A percentile compares a stretch with the other conserved stretches of the same genome.
These are phyloP conservation scores for Begonia loranthoides DNA, from an alignment of 306 rosid genomes.

Conservation along the genomic window DNA sequence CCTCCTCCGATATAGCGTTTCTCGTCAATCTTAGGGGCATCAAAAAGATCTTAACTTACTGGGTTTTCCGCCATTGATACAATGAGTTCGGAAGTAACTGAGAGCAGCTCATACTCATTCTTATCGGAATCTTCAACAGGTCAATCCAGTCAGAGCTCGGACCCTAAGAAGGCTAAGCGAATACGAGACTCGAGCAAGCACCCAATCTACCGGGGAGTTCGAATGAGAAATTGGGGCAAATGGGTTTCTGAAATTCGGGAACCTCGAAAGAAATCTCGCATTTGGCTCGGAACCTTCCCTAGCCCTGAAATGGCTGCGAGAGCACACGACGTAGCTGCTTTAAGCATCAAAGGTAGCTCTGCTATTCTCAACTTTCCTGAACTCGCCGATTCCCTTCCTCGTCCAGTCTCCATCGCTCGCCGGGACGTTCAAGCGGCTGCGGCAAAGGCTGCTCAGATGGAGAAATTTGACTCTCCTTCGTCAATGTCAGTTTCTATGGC, in stretches of 20 bases:
- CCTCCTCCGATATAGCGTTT: neutral
- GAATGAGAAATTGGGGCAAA: conserved; percentile 60
- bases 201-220: conserved; percentile 41
- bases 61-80: conserved; percentile 8
- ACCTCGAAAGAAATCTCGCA: conserved; percentile 60
- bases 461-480: conserved; percentile 4
- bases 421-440: conserved; percentile 66
- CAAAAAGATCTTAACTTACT: conserved; percentile 2
- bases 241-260: conserved; percentile 74
- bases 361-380: conserved; percentile 63
- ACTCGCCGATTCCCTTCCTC: conserved; percentile 31
- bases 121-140: conserved; percentile 2
- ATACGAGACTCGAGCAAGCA: conserved; percentile 23
- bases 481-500: neutral
- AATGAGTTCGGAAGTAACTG: conserved; percentile 12
- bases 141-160: neutral
- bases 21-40: neutral
- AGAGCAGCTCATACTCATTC: conserved; percentile 17
- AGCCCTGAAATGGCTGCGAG: conserved; percentile 63
- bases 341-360: conserved; percentile 39
- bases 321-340: conserved; percentile 62
- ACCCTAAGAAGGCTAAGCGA: conserved; percentile 15
- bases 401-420: conserved; percentile 40
- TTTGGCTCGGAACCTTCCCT: conserved; percentile 61
- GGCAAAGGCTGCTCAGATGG: conserved; percentile 48